phyloP scores from a whole-genome alignment of 164 flowering plant genomes.

The Berberis vulgaris region DNA sequence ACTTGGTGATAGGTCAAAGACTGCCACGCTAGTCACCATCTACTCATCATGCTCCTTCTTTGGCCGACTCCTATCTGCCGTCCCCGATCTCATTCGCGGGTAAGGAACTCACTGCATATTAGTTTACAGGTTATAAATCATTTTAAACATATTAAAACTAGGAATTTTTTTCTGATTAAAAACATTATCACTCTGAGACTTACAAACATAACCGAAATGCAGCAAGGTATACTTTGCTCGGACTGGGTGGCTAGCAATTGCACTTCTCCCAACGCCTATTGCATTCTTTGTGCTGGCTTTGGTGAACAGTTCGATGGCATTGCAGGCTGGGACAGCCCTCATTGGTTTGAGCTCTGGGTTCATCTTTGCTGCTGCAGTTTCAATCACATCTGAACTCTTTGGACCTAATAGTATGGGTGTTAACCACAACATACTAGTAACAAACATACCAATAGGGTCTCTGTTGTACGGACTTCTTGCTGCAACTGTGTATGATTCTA shows the following conservation, averaged over 20 bases:
- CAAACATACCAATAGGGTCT: slow-evolving; percentile 89
- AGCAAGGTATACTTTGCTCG: slow-evolving; percentile 88
- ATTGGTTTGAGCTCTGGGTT: slow-evolving; percentile 90
- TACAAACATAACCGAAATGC: slow-evolving; percentile 14
- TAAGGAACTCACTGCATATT: slow-evolving; percentile 53
- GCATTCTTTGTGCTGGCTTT: slow-evolving; percentile 69
- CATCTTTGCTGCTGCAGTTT: slow-evolving; percentile 91
- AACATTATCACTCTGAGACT: neutral
- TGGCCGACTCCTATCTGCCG: slow-evolving; percentile 81
- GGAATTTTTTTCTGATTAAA: neutral
- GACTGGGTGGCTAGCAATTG: slow-evolving; percentile 82
- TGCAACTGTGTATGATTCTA: slow-evolving; percentile 65
- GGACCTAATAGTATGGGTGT: slow-evolving; percentile 82
- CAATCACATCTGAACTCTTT: slow-evolving; percentile 84
- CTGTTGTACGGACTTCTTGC: slow-evolving; percentile 73
- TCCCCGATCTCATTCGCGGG: slow-evolving; percentile 79
- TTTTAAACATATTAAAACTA: too few relatives aligned
- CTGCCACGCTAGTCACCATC: slow-evolving; percentile 51
- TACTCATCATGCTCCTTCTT: slow-evolving; percentile 94
- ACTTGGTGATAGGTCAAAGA: slow-evolving; percentile 39
- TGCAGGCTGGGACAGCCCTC: slow-evolving; percentile 57
- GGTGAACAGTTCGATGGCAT: slow-evolving; percentile 24
- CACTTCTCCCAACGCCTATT: slow-evolving; percentile 69
- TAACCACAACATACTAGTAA: slow-evolving; percentile 89
- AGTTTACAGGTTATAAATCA: slow-evolving; percentile 11